A percentile compares a stretch with the other conserved stretches of the same genome.
Evolutionary conservation across 371 early-diverging fungal species (phyloP).

Genomic region (Haplosporangium sp.): DNA sequence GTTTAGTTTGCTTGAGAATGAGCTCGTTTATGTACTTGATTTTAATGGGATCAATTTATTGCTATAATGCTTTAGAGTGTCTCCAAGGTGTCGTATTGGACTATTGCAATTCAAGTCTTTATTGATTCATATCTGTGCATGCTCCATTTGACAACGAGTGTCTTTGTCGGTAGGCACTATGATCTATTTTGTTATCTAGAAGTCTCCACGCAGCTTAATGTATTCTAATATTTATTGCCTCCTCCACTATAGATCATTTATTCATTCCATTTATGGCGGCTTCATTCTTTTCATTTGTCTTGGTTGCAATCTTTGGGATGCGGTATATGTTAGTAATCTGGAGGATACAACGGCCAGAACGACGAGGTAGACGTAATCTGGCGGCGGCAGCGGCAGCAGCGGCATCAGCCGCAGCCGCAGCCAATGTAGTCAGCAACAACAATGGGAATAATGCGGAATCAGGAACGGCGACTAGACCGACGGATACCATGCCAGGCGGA

Average conservation of each 20-base stretch:
- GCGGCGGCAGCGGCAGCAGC: slow-evolving; percentile 27
- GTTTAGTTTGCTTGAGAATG: neutral
- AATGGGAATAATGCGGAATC: neutral
- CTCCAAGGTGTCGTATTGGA: slow-evolving; percentile 82
- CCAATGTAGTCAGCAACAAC: slow-evolving; percentile 5
- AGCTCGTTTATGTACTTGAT: neutral
- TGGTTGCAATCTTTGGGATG: slow-evolving; percentile 80
- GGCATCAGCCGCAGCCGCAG: slow-evolving; percentile 7
- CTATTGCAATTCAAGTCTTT: slow-evolving; percentile 75
- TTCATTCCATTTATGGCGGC: slow-evolving; percentile 76
- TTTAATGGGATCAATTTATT: neutral
- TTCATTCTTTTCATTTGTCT: slow-evolving; percentile 76
- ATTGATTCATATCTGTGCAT: slow-evolving; percentile 80
- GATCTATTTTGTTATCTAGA: neutral
- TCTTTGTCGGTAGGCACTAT: slow-evolving; percentile 55
- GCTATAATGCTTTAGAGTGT: slow-evolving; percentile 59
- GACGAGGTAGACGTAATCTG: slow-evolving; percentile 36
- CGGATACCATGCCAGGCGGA: slow-evolving; percentile 48
- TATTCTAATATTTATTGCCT: neutral
- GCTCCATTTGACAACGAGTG: slow-evolving; percentile 72
- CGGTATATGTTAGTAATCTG: slow-evolving; percentile 80
- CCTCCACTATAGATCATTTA: slow-evolving; percentile 57
- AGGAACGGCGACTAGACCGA: slow-evolving; percentile 5
- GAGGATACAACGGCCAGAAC: slow-evolving; percentile 76
- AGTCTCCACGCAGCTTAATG: too few species aligned